Evolutionary conservation across 2,329 filamentous ascomycete genomes (phyloP).

Genomic region (Sarocladium oryzae): DNA sequence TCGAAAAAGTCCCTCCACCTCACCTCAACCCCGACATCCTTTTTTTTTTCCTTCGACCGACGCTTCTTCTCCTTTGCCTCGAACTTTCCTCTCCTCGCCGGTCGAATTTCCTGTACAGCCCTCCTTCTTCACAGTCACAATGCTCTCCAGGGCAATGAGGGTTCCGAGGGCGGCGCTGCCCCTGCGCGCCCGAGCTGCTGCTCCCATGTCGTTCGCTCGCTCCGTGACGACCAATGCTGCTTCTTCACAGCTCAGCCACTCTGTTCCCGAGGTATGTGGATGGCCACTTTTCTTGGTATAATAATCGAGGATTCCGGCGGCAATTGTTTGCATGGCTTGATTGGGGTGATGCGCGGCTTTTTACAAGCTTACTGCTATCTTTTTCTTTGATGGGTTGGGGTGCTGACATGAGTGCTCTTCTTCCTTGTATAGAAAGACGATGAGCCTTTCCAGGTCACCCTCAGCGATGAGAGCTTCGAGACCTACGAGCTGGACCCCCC

Average conservation of each 20-base stretch:
- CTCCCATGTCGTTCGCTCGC: constrained; percentile 44
- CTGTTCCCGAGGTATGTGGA: constrained; percentile 43
- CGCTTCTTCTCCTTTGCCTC: constrained; percentile 9
- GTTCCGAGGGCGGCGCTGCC: constrained; percentile 45
- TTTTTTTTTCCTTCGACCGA: background rate
- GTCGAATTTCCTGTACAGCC: background rate
- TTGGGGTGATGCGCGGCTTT: background rate
- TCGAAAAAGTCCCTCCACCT: constrained; percentile 5
- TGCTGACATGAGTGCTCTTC: constrained; percentile 14
- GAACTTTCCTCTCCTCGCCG: background rate
- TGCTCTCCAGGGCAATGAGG: constrained; percentile 68
- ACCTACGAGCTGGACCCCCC: constrained; percentile 98
- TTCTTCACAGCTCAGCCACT: constrained; percentile 79
- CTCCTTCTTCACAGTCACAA: constrained; percentile 28
- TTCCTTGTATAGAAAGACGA: constrained; percentile 86
- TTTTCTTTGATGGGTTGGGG: background rate
- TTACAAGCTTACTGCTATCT: background rate
- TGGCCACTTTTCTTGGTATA: background rate
- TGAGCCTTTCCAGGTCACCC: constrained; percentile 82
- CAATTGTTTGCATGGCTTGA: background rate
- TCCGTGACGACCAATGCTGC: constrained; percentile 94
- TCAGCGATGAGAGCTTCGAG: constrained; percentile 99
- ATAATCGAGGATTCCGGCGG: background rate
- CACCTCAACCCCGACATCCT: background rate
- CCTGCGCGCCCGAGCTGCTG: constrained; percentile 35